Base-by-base conservation (phyloP, 208 protist genomes). In the Angomonas ambiguus region DNA sequence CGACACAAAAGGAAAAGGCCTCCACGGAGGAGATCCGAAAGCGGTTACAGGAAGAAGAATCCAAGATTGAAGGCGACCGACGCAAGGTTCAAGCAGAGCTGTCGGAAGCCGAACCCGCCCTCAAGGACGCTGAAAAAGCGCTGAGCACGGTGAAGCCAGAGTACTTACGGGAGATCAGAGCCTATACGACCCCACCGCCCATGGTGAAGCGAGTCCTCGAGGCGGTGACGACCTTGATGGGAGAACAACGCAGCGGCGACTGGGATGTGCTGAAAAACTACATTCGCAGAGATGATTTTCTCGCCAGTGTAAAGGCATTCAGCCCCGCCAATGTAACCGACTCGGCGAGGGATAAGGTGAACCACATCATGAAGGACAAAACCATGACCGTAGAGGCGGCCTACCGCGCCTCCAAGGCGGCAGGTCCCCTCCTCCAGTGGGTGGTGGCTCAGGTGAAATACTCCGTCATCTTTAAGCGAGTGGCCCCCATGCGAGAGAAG, bases 351-450 rank as follows among this genome's bases (percentile, higher is more conserved):
- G 72, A 82, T 25, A 74, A 72, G 31, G 80, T 94, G 45, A 53
- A 61, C 25, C 32, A n/a, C 1, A 98, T 98, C 80, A 69, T 99
- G 66, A 60, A 73, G 27, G 94, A 98, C 48, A 85, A 78, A 28
- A 85, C 87, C 41, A 97, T 99, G 72, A 97, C 92, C n/a, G 92
- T 92, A 35, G 96, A 98, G 68, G 91, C 72, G 2, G 97, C 98
- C 11, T 91, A 97, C 51, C 81, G 87, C 30, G 97, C 98, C n/a
- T 98, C 87, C 4, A 95, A 96, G 75, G 98, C 97, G 13, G 98
- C 97, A 35, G 98, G 98, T 5, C 98, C 98, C 35, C 83, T 99
- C 16, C 83, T 97, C 31, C 92, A 98, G 74, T 99, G 98, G 98
- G 87, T 98, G 16, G 62, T 80, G 48, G 96, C 98, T 8, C 96